Base-by-base conservation (phyloP, 1,139 yeast species). In the Diutina catenulata region DNA sequence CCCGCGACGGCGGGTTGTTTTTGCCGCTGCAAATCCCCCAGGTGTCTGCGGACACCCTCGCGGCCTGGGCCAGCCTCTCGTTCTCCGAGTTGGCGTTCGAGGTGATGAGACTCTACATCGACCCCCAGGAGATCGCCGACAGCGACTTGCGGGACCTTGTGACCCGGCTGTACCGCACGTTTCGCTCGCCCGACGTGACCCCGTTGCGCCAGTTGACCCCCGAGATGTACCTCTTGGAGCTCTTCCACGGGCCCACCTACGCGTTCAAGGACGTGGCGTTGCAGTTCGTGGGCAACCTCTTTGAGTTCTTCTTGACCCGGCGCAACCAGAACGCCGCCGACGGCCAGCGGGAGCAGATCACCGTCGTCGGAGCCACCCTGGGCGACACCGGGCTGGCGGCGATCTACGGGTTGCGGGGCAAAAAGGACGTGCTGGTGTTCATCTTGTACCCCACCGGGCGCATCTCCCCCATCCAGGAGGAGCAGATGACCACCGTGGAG, bases 301-400 rank as follows among this genome's bases (percentile, higher is more conserved):
- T 91, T 57, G 98, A 91, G 60, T 91, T 74, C 61, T 93, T 91
- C 60, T 68, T 91, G 52, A 68, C 72, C 42, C 80, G 95, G 60
- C 91, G 91, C 55, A 68, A 71, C 24, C 74, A 70, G 36, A 74
- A 80, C 53, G 62, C 72, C 31, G 74, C 64, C 20, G 70, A 62
- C 24, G 70, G 70, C 40, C 70, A 74, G 45, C 72, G 93, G 52
- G 93, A 86, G 49, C 74, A 76, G 44, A 70, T 91, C 50, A 91
- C 99, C 28, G 98, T 91, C 47, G 95, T 91, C 43, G 99, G 99
- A 51, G 99, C 99, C 33, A 91, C 99, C 21, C 83, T 95, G 39
- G 99, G 99, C 52, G 99, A 91, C 56, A 91, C 99, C 36, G 99
- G 99, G 39, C 83, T 95, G 37, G 99, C 99, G 39, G 98, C 99